Base-by-base conservation (phyloP, 352 stramenopile species). In the Phytophthora tentaculata region DNA sequence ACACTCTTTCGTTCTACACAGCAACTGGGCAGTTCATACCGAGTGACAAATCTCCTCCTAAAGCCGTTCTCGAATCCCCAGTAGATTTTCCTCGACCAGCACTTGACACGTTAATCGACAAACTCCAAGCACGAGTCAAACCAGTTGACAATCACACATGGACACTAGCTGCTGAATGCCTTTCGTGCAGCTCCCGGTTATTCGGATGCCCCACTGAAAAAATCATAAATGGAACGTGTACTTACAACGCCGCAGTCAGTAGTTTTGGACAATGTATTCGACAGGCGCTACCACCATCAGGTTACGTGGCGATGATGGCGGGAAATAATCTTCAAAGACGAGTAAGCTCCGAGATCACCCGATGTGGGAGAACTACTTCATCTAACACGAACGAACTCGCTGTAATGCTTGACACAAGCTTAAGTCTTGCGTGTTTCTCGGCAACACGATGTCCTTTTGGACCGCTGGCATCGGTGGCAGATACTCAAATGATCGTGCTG, bases 371-470 rank as follows among this genome's bases (percentile, higher is more conserved):
- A 5, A 19, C 17, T 47, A n/a, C 6, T 51, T 50, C 48, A 23
- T 47, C 39, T 17, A 22, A 16, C 6, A 56, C 39, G 14, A 37
- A 65, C 41, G 9, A 12, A 8, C 13, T 59, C 8, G 22, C 28
- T 6, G 17, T 10, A 2, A 47, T 55, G 23, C 32, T 57, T 17
- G 29, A 44, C 12, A 26, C 37, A 35, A 62, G 35, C 22, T 32
- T 43, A 10, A 43, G 51, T 23, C n/a, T 71, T n/a, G 50, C 63
- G 10, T 67, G 56, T 19, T 71, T 71, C 26, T 28, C 63, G 13
- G 16, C 29, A 4, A 71, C 56, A 22, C 56, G 29, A 12, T 71
- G 63, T 47, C 63, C 63, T 28, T 71, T 71, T 53, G 63, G 63
- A 5, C 49, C 63, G 17, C 45, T 61, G 10, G 47, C 48, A 12